Base-by-base conservation (phyloP, 176 grass and related monocot species). In the Carex cristatella region DNA sequence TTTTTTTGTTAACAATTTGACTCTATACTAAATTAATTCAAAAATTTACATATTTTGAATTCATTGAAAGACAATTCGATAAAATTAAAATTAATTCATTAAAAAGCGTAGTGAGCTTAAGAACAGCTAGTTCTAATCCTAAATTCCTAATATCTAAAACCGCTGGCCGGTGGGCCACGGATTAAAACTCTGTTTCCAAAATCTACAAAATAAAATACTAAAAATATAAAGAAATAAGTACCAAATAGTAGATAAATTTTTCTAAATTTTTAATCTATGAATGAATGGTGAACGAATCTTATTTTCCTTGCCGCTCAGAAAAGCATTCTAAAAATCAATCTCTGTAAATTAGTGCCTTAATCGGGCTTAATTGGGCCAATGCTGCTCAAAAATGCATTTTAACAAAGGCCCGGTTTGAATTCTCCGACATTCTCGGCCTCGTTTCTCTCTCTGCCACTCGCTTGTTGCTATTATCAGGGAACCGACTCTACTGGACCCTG, bases 381-480 rank as follows among this genome's bases (percentile, higher is more conserved):
- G 9, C 32, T 54, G 19, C 4, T 1, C 14, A 28, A 74, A 4
- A 53, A 12, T 9, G n/a, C 7, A 75, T 5, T 30, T 16, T 54
- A 35, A 4, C 2, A 55, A 3, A 81, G 81, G 81, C 81, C 81
- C 81, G 69, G 16, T 83, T 54, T 3, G 15, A 51, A 2, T 33
- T 53, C 62, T 83, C 74, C 74, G 53, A 83, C 3, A 69, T 83
- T 83, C 12, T 83, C 81, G 81, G 81, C 81, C 81, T 67, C 44
- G 63, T 28, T 83, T 56, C 40, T 55, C 61, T 83, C 65, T 83
- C 11, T 54, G 16, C 63, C 81, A 54, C 37, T 83, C 81, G 44
- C 23, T 64, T 27, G 10, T 44, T 65, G 61, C 23, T 23, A 23
- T 23, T 23, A 23, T 23, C 23, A 23, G 23, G 23, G 23, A 23